These are phyloP conservation scores for Solanum arcanum DNA, from an alignment of 257 asterid species.

Conservation along the genomic window DNA sequence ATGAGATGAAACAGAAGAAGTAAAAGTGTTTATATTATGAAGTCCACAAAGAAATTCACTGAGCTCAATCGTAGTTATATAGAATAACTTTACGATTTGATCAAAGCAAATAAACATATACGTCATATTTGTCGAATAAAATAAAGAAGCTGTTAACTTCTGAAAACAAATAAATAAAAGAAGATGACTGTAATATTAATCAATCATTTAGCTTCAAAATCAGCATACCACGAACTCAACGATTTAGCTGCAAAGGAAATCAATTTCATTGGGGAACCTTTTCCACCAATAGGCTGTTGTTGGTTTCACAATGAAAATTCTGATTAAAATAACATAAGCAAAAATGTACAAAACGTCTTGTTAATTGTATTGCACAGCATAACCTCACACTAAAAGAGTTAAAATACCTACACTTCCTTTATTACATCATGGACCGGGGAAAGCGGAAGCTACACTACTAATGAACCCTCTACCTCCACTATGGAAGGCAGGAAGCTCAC, in stretches of 20 bases:
- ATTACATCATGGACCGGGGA: background rate
- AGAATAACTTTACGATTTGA: background rate
- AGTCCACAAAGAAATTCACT: background rate
- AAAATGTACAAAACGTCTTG: background rate
- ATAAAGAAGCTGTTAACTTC: background rate
- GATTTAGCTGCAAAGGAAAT: background rate
- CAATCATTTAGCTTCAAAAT: background rate
- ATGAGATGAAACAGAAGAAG: background rate
- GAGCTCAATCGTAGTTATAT: background rate
- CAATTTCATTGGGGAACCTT: background rate
- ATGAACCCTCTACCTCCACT: background rate
- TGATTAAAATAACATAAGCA: background rate
- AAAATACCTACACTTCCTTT: background rate
- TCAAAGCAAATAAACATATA: background rate
- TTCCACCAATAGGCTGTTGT: background rate
- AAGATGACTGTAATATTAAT: background rate
- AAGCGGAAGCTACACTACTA: background rate
- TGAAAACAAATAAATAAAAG: background rate
- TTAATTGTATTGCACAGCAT: background rate
- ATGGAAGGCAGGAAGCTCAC: background rate
- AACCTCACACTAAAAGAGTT: background rate
- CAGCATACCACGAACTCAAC: background rate
- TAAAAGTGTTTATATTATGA: background rate
- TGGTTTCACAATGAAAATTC: background rate
- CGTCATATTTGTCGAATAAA: background rate